Conservation (phyloP, 805 yeast genomes). For the Candida loeiensis region DNA sequence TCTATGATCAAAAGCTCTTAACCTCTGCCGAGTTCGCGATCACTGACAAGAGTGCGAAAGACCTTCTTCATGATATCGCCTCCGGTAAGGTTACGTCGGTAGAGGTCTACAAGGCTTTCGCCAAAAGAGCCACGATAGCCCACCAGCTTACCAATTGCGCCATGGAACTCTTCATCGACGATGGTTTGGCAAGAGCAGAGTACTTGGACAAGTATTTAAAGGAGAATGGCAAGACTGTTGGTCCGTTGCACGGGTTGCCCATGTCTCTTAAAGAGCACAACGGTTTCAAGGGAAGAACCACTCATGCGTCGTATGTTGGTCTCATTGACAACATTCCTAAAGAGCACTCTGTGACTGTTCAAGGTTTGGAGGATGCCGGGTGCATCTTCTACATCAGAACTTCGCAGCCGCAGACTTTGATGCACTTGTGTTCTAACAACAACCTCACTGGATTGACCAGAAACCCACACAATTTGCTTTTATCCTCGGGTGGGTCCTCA, state of each 20-base stretch:
- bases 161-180: slow-evolving; percentile 58
- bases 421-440: slow-evolving; percentile 65
- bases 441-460: slow-evolving; percentile 57
- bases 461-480: slow-evolving; percentile 54
- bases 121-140: slow-evolving; percentile 60
- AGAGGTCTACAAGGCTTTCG: slow-evolving; percentile 57
- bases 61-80: slow-evolving; percentile 43
- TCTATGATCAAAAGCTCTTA: slow-evolving; percentile 33
- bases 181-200: slow-evolving; percentile 56
- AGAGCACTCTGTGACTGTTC: slow-evolving; percentile 46
- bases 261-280: slow-evolving; percentile 65
- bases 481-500: slow-evolving; percentile 70
- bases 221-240: slow-evolving; percentile 48
- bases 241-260: slow-evolving; percentile 68
- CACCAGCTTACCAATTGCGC: slow-evolving; percentile 61
- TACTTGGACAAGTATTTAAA: slow-evolving; percentile 49
- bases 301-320: slow-evolving; percentile 60
- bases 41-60: slow-evolving; percentile 42
- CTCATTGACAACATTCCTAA: slow-evolving; percentile 45
- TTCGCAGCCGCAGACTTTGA: slow-evolving; percentile 63
- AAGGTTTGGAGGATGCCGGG: slow-evolving; percentile 44
- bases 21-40: slow-evolving; percentile 39
- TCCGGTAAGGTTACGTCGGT: slow-evolving; percentile 46
- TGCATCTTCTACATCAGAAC: slow-evolving; percentile 65
- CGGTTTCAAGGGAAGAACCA: slow-evolving; percentile 48